Evolutionary conservation across 2,329 filamentous ascomycete species (phyloP), one percentile per base, ranked within the genome.

Genomic region (Cladosporium sp.): DNA sequence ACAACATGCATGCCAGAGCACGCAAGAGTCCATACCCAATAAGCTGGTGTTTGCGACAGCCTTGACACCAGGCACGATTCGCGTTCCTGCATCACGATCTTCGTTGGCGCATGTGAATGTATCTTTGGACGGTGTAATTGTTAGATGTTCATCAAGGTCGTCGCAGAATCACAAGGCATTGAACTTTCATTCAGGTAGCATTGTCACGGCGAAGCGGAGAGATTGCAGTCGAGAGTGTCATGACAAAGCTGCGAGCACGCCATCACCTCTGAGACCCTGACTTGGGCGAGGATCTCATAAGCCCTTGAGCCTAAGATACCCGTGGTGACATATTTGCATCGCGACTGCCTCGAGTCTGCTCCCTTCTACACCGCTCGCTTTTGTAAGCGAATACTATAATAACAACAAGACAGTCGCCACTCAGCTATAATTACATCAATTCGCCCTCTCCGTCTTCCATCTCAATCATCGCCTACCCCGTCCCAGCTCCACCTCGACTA

Each of bases 51-150:
- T 21, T n/a, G 26, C 13, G 16, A n/a, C 39, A n/a, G 21, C 18
- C 21, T 46, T 21, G 34, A 60, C 13, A 18, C 23, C 59, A 62
- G 59, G 59, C 48, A 62, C 59, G 23, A 26, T 39, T 49, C 30
- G 21, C 30, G 59, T 62, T 53, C 59, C 59, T 62, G 59, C 59
- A 34, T 36, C 8, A 39, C 30, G 28, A 62, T 62, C 46, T 61
- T 13, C 30, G 48, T 28, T 46, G 57, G 57, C 36, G 34, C 26
- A 26, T 48, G 2, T 32, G 25, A 6, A 32, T 60, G 11, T 48
- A 48, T 21, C 18, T 1, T 21, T 13, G 10, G 8, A 11, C 13
- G 16, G 5, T 21, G 30, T 3, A 1, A 21, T n/a, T 21, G 8
- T 13, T 13, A 30, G 13, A 23, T 11, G 25, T 21, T 0, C 18